These are phyloP conservation scores for Posidonia oceanica DNA, from an alignment of 116 monocot species.

Conservation along the genomic window DNA sequence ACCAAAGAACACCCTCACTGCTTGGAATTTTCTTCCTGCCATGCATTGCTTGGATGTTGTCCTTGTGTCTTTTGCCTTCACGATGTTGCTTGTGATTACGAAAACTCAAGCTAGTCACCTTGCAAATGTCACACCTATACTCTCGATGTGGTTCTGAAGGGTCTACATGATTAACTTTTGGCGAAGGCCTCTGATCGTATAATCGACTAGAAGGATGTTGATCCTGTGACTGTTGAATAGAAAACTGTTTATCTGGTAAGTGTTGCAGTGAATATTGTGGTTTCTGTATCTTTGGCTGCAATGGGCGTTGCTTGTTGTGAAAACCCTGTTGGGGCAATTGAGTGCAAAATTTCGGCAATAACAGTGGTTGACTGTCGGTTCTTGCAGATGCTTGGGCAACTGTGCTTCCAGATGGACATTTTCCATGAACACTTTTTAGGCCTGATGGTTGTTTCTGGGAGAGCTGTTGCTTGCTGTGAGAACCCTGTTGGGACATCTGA, in stretches of 20 bases:
- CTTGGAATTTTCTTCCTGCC: neutral
- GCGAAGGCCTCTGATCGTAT: no score
- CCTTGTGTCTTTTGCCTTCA: slow-evolving; percentile 1
- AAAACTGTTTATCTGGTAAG: neutral
- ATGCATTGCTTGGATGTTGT: neutral
- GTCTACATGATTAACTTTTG: no score
- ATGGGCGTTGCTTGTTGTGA: no score
- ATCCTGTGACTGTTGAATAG: neutral
- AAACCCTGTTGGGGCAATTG: no score
- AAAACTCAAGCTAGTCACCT: neutral
- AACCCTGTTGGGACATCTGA: no score
- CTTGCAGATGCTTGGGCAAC: no score
- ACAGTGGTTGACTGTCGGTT: no score
- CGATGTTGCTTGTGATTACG: neutral
- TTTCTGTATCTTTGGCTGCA: neutral
- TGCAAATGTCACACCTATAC: neutral
- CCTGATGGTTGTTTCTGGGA: no score
- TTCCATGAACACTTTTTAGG: no score
- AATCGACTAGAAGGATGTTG: neutral
- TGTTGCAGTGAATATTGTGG: neutral
- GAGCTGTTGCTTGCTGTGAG: no score
- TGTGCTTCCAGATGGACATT: no score
- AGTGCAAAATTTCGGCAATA: no score
- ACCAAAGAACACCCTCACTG: neutral
- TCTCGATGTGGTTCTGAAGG: neutral